Conservation (phyloP, 2,329 filamentous ascomycete species). For the Ceratocystis ficicola region DNA sequence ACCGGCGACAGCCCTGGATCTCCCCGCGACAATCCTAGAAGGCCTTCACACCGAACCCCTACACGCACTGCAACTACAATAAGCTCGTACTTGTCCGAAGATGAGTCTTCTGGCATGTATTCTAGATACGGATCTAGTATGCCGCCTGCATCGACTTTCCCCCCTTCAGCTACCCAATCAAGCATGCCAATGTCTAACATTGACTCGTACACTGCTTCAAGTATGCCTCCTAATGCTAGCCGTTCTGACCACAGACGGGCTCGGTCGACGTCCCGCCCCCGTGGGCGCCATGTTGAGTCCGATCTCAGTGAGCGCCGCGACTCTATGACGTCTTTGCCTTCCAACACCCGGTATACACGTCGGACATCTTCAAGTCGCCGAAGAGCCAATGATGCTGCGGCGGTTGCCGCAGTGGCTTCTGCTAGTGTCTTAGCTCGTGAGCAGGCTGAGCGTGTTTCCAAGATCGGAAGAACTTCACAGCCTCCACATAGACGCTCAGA, state of each 20-base stretch:
- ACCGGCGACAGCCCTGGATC: conserved; percentile 51
- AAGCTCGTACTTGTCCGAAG: conserved; percentile 15
- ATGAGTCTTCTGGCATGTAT: conserved; percentile 9
- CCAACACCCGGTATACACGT: conserved; percentile 27
- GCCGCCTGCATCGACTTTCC: conserved; percentile 3
- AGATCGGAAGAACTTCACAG: conserved; percentile 18
- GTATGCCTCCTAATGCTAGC: conserved; percentile 15
- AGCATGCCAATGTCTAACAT: conserved; percentile 16
- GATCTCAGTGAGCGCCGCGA: conserved; percentile 16
- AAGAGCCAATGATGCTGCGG: conserved; percentile 35
- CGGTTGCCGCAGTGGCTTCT: conserved; percentile 37
- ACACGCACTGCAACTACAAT: conserved; percentile 14
- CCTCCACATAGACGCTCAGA: conserved; percentile 20
- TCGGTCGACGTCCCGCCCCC: conserved; percentile 13
- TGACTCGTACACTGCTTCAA: conserved; percentile 12
- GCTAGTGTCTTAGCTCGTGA: conserved; percentile 39
- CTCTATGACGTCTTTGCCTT: conserved; percentile 18
- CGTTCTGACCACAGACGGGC: conserved; percentile 10
- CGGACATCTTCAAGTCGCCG: conserved; percentile 38
- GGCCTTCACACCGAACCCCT: conserved; percentile 23
- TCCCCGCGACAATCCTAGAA: conserved; percentile 25
- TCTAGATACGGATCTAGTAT: conserved; percentile 3
- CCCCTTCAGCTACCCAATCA: conserved; percentile 12
- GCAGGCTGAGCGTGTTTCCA: conserved; percentile 28
- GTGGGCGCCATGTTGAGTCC: conserved; percentile 18